Conservation (phyloP, 2,329 filamentous ascomycete species). For the Trematosphaeria pertusa region DNA sequence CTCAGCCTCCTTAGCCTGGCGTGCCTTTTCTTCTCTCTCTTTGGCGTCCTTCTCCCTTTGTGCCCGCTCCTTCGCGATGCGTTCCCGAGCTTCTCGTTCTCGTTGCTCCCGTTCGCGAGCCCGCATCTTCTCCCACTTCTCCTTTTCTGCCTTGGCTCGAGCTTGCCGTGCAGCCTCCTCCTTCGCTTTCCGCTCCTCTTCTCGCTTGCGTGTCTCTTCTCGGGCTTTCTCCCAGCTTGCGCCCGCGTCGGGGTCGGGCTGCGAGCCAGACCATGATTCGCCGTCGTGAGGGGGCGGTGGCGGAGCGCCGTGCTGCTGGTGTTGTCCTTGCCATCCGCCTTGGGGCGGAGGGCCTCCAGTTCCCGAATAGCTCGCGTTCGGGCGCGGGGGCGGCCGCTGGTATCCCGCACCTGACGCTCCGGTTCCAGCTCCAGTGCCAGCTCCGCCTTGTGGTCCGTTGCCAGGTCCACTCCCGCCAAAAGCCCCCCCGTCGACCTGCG, state of each 20-base stretch:
- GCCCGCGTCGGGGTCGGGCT: conserved; percentile 18
- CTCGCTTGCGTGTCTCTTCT: conserved; percentile 48
- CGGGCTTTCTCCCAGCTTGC: conserved; percentile 39
- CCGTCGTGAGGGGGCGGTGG: conserved; percentile 40
- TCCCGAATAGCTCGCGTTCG: conserved; percentile 43
- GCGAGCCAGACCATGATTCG: conserved; percentile 32
- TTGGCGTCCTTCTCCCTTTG: conserved; percentile 50
- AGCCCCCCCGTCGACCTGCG: conserved; percentile 59
- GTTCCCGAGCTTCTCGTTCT: conserved; percentile 57
- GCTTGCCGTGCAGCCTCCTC: conserved; percentile 52
- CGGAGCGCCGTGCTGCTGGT: conserved; percentile 40
- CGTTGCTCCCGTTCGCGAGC: conserved; percentile 57
- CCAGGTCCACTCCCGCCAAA: conserved; percentile 34
- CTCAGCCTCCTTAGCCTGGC: conserved; percentile 43
- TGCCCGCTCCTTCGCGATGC: conserved; percentile 49
- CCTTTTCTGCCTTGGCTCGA: conserved; percentile 56
- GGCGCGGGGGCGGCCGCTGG: conserved; percentile 39
- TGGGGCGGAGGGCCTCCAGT: conserved; percentile 40
- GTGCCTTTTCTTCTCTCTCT: conserved; percentile 51
- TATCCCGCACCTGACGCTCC: conserved; percentile 34
- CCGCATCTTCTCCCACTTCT: conserved; percentile 59
- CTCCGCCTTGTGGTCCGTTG: conserved; percentile 39
- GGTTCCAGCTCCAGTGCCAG: conserved; percentile 38
- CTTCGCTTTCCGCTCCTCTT: conserved; percentile 46
- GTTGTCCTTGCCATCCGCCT: conserved; percentile 34